These are phyloP conservation scores for Tricholomella constricta DNA, from an alignment of 768 basidiomycete species.

Conservation along the genomic window DNA sequence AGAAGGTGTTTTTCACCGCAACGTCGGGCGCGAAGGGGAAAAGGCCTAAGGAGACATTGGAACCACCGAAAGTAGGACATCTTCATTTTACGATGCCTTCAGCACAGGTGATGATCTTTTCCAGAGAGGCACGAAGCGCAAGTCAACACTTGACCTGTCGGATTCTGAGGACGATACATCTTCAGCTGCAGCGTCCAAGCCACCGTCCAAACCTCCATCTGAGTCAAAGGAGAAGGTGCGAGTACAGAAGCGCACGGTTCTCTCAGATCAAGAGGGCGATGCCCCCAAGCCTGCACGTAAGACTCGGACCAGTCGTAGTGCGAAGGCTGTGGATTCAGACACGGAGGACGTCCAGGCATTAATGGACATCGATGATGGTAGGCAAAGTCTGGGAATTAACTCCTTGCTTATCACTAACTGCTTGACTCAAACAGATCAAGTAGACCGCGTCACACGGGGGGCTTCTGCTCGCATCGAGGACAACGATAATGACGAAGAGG, in stretches of 20 bases:
- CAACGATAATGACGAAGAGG: conserved; percentile 26
- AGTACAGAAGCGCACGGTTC: conserved; percentile 47
- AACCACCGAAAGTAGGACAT: conserved; percentile 19
- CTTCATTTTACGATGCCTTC: background rate
- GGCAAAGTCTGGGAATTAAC: conserved; percentile 5
- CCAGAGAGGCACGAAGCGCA: conserved; percentile 48
- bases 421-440: conserved; percentile 28
- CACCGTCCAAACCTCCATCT: conserved; percentile 6
- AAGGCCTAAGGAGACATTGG: conserved; percentile 19
- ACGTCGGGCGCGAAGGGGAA: conserved; percentile 4
- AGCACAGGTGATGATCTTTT: background rate
- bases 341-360: conserved; percentile 56
- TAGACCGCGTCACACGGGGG: conserved; percentile 28
- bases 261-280: conserved; percentile 68
- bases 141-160: conserved; percentile 36
- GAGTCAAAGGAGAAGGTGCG: conserved; percentile 27
- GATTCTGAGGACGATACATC: conserved; percentile 27
- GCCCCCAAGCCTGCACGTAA: conserved; percentile 33
- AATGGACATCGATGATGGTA: conserved; percentile 82
- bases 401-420: background rate
- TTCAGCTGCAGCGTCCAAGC: conserved; percentile 1
- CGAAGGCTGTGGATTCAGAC: conserved; percentile 35
- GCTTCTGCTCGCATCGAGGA: conserved; percentile 8
- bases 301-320: conserved; percentile 28
- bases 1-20: conserved; percentile 9